Evolutionary conservation across 345 rosid species (phyloP).

Genomic region (Xanthoceras sorbifolium): DNA sequence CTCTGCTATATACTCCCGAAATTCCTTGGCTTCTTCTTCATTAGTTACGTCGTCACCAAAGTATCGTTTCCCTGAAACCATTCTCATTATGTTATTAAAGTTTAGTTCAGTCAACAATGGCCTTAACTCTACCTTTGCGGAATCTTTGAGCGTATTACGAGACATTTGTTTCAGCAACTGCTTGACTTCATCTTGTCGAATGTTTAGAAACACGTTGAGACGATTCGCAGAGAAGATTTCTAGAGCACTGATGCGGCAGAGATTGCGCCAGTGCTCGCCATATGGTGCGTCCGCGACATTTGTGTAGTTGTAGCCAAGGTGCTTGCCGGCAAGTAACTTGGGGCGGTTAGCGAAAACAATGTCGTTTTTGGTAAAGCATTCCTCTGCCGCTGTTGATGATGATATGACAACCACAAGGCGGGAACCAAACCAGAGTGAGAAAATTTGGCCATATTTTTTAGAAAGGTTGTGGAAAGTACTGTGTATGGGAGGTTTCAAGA

Average conservation of each 20-base stretch:
- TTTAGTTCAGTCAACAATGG: constrained; percentile 39
- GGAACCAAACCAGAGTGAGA: constrained; percentile 45
- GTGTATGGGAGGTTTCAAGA: constrained; percentile 25
- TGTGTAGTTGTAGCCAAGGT: constrained; percentile 44
- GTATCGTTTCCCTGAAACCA: constrained; percentile 62
- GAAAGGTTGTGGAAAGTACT: constrained; percentile 21
- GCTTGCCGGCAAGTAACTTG: constrained; percentile 24
- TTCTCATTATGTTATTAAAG: constrained; percentile 33
- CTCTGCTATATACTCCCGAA: constrained; percentile 34
- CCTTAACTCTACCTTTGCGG: constrained; percentile 44
- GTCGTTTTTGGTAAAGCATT: constrained; percentile 59
- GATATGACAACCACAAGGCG: constrained; percentile 34
- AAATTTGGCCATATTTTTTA: constrained; percentile 24
- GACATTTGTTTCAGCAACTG: constrained; percentile 39
- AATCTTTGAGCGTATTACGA: constrained; percentile 19
- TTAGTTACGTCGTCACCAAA: constrained; percentile 44
- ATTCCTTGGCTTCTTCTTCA: constrained; percentile 37
- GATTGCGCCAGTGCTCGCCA: constrained; percentile 73
- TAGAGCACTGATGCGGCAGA: constrained; percentile 44
- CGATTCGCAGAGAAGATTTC: constrained; percentile 59
- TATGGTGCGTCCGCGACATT: constrained; percentile 36
- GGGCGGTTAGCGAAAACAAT: constrained; percentile 51
- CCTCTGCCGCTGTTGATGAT: constrained; percentile 36
- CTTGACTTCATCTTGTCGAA: constrained; percentile 49
- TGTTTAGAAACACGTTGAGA: constrained; percentile 30